Evolutionary conservation across 129 eudicot species (phyloP), one percentile per base, ranked within the genome.

Genomic region (Sambucus nigra): DNA sequence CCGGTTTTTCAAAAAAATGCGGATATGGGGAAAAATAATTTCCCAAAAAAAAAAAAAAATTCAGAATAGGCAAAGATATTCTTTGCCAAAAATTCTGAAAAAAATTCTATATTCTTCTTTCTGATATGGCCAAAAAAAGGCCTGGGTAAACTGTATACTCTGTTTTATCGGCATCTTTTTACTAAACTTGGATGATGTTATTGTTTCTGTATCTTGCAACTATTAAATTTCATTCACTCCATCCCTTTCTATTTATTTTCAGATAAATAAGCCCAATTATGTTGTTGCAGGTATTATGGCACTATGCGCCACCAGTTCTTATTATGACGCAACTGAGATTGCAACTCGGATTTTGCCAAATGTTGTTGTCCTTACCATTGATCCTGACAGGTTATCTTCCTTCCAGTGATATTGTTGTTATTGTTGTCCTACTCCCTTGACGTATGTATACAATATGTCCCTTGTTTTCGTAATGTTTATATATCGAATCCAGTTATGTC

Each of bases 301-400:
- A 61, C 63, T 91, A 33, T 68, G 79, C 59, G 95, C 98, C 19
- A 91, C 98, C 63, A 79, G 94, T 61, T 76, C 98, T 42, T 81
- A 66, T 63, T 91, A 91, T 77, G 98, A 91, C 48, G 67, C 62
- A 60, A 85, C 86, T 35, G 98, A 91, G 79, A 77, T 91, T 60
- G 95, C 95, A 66, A 76, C 95, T 65, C 80, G 89, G 59, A 82
- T 91, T 57, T 76, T 86, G 57, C 98, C 98, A 12, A 81, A 79
- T 66, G 58, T 91, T 63, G 89, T 91, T 64, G 89, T 85, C 53
- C 95, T 91, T 46, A 86, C 95, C 10, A 82, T 91, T 47, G 98
- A 91, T 81, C 95, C 94, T 40, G 98, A 91, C 86, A 86, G 98
- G 98, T 88, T 62, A 33, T 40, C 52, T 25, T 32, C 31, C 38